These are phyloP conservation scores for Boletus patriciae DNA, from an alignment of 768 basidiomycete species.

Conservation along the genomic window DNA sequence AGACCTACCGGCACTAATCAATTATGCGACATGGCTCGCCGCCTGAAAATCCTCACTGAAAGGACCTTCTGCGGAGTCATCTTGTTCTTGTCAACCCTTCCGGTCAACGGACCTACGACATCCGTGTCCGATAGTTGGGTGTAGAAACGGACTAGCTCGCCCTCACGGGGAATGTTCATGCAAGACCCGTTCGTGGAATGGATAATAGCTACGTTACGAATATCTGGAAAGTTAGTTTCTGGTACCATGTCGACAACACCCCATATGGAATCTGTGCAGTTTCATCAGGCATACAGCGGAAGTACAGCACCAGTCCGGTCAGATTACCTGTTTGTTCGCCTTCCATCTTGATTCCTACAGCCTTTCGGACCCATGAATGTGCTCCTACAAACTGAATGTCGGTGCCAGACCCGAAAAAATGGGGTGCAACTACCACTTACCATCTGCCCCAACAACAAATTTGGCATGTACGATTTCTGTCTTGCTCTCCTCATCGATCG, in stretches of 20 bases:
- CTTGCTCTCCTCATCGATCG: constrained; percentile 27
- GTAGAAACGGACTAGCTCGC: constrained; percentile 67
- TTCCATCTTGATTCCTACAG: constrained; percentile 44
- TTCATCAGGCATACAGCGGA: background rate
- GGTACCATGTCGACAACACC: constrained; percentile 74
- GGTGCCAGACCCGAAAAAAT: background rate
- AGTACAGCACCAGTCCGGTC: background rate
- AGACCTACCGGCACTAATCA: constrained; percentile 40
- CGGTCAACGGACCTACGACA: constrained; percentile 41
- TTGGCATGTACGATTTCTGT: constrained; percentile 37
- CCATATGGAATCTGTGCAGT: constrained; percentile 70
- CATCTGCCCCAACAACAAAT: constrained; percentile 39
- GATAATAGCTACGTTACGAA: constrained; percentile 62
- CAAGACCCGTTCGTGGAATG: constrained; percentile 69
- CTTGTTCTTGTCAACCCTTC: constrained; percentile 51
- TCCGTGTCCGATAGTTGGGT: constrained; percentile 61
- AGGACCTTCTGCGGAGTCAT: constrained; percentile 52
- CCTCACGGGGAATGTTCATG: constrained; percentile 75
- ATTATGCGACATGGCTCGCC: background rate
- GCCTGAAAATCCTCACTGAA: constrained; percentile 37
- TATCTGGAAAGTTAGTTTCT: constrained; percentile 76
- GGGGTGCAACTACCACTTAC: constrained; percentile 10
- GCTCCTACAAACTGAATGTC: constrained; percentile 31
- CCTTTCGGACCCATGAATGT: constrained; percentile 48
- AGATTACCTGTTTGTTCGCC: constrained; percentile 45